These are phyloP conservation scores for Termitomyces heimii DNA, from an alignment of 768 basidiomycete genomes.

Conservation along the genomic window DNA sequence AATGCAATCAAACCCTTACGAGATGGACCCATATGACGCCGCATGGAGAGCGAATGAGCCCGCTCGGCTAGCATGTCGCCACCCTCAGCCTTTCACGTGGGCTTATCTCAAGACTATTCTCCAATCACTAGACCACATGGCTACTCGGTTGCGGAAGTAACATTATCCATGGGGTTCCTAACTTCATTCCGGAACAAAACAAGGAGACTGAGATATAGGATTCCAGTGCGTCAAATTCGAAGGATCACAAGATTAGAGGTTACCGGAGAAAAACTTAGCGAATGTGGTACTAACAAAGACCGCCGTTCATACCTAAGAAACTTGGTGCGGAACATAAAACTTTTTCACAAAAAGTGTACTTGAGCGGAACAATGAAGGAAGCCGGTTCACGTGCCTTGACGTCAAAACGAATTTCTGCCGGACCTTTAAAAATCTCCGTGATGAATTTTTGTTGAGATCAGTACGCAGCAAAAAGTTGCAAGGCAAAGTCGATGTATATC, in stretches of 20 bases:
- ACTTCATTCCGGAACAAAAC: background rate
- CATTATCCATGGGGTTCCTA: background rate
- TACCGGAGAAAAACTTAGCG: background rate
- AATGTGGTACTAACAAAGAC: background rate
- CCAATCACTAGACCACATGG: slow-evolving; percentile 8
- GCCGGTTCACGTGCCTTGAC: too few species aligned
- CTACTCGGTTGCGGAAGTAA: background rate
- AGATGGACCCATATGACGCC: slow-evolving; percentile 11
- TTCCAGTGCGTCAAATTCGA: background rate
- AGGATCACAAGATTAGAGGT: background rate
- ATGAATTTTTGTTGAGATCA: too few species aligned
- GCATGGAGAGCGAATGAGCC: slow-evolving; percentile 5
- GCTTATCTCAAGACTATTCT: background rate
- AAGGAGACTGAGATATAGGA: background rate
- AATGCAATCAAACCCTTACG: slow-evolving; percentile 14
- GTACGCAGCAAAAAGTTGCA: too few species aligned
- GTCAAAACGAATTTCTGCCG: too few species aligned
- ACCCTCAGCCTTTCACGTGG: background rate
- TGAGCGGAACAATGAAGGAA: too few species aligned
- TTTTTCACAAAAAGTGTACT: too few species aligned
- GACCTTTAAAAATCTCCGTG: too few species aligned
- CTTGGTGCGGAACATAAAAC: background rate
- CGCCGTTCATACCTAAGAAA: background rate
- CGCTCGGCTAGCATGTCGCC: background rate
- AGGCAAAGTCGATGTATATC: too few species aligned